Evolutionary conservation across 2,329 filamentous ascomycete genomes (phyloP).

Genomic region (Thermochaetoides dissita): DNA sequence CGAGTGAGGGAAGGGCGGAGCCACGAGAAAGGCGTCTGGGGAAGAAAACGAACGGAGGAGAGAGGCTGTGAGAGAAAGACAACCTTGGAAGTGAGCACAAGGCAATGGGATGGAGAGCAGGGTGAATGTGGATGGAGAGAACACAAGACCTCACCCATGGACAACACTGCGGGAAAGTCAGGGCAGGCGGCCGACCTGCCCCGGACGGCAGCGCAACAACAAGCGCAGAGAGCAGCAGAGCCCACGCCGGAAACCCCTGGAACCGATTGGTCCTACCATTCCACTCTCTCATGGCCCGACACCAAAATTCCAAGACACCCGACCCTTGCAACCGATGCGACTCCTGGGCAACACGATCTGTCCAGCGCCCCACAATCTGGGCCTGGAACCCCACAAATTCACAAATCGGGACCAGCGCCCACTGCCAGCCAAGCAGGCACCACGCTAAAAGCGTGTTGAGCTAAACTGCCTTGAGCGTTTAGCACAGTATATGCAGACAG

Average conservation of each 20-base stretch:
- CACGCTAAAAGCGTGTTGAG: too few relatives aligned
- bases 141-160: not conserved
- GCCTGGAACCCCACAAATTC: conserved; percentile 1
- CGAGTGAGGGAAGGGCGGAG: too few relatives aligned
- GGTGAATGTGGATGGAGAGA: too few relatives aligned
- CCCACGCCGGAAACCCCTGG: conserved; percentile 11
- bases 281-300: conserved; percentile 9
- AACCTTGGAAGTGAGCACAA: too few relatives aligned
- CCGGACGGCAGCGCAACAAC: too few relatives aligned
- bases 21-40: not conserved
- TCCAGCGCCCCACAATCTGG: too few relatives aligned
- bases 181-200: conserved; percentile 9
- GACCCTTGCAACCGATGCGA: conserved; percentile 5
- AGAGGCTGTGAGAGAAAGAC: conserved; percentile 5
- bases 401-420: conserved; percentile 3
- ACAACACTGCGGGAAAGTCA: conserved; percentile 4
- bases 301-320: conserved; percentile 14
- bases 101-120: too few relatives aligned
- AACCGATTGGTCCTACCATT: conserved; percentile 10
- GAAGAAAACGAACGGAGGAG: conserved; percentile 3
- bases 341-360: not conserved
- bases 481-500: not conserved
- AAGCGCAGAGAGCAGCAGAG: too few relatives aligned
- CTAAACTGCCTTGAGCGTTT: not conserved
- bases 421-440: not conserved